A percentile compares a stretch with the other conserved stretches of the same genome.
These are phyloP conservation scores for Trichosporon asahii DNA, from an alignment of 1,284 basidiomycete species.

Conservation along the genomic window DNA sequence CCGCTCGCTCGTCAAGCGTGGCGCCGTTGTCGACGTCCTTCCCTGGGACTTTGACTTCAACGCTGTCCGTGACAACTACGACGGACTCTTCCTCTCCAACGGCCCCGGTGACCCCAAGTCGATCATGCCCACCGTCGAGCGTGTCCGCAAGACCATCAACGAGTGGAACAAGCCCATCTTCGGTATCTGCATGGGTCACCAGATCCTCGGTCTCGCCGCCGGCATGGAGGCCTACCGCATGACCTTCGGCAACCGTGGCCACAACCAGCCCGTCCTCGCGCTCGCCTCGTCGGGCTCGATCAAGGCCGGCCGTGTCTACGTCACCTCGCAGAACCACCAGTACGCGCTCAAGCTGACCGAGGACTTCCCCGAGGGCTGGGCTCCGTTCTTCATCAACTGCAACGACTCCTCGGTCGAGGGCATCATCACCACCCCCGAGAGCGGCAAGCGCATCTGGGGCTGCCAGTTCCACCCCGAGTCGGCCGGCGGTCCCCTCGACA, in stretches of 20 bases:
- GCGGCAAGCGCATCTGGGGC: slow-evolving; percentile 87
- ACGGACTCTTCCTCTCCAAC: slow-evolving; percentile 94
- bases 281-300: slow-evolving; percentile 85
- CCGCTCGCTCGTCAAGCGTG: slow-evolving; percentile 83
- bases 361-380: slow-evolving; percentile 90
- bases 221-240: slow-evolving; percentile 85
- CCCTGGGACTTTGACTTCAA: slow-evolving; percentile 99
- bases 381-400: slow-evolving; percentile 97
- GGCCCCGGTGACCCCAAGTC: slow-evolving; percentile 92
- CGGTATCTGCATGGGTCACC: slow-evolving; percentile 99
- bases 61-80: slow-evolving; percentile 78
- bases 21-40: slow-evolving; percentile 87
- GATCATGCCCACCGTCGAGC: slow-evolving; percentile 78
- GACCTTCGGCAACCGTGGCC: slow-evolving; percentile 94
- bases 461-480: slow-evolving; percentile 97
- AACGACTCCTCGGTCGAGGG: slow-evolving; percentile 95
- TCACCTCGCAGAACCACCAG: slow-evolving; percentile 89
- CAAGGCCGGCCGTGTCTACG: slow-evolving; percentile 92
- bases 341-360: slow-evolving; percentile 90
- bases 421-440: slow-evolving; percentile 83
- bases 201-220: slow-evolving; percentile 94
- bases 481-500: slow-evolving; percentile 78
- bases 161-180: slow-evolving; percentile 94
- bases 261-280: slow-evolving; percentile 97
- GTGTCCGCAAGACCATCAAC: slow-evolving; percentile 72